These are phyloP conservation scores for Zizania latifolia DNA, from an alignment of 176 grass and related monocot genomes.

Conservation along the genomic window DNA sequence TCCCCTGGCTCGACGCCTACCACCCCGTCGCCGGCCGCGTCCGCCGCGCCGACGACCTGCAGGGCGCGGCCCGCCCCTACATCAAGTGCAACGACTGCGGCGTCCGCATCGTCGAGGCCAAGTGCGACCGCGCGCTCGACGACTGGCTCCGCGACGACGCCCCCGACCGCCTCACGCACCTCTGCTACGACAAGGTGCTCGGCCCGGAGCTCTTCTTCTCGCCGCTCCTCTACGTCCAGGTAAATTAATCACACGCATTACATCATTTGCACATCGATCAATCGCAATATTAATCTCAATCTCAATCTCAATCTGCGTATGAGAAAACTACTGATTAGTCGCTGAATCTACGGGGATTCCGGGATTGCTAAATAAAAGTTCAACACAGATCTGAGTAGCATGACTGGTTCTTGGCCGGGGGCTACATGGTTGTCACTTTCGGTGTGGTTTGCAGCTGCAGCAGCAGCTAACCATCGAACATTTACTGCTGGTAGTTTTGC, in stretches of 20 bases:
- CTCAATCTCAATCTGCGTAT: background rate
- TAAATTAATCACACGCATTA: too few relatives aligned
- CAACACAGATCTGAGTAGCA: background rate
- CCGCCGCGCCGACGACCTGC: slow-evolving; percentile 31
- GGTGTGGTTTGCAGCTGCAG: background rate
- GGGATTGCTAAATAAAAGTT: background rate
- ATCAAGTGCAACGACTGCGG: slow-evolving; percentile 97
- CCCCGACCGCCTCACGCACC: slow-evolving; percentile 18
- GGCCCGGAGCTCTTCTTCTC: slow-evolving; percentile 86
- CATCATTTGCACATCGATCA: too few relatives aligned
- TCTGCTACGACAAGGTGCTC: slow-evolving; percentile 74
- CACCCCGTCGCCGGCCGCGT: slow-evolving; percentile 64
- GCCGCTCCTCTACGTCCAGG: slow-evolving; percentile 80
- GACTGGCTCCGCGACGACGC: slow-evolving; percentile 54
- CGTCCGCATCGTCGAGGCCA: slow-evolving; percentile 80
- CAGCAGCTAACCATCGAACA: slow-evolving; percentile 2
- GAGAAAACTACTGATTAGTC: background rate
- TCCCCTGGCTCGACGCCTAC: slow-evolving; percentile 59
- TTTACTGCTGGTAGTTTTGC: background rate
- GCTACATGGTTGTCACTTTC: too few relatives aligned
- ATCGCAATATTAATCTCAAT: too few relatives aligned
- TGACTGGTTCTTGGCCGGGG: too few relatives aligned
- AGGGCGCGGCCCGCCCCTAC: slow-evolving; percentile 30
- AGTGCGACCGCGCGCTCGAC: slow-evolving; percentile 40
- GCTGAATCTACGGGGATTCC: background rate